A percentile compares a stretch with the other conserved stretches of the same genome.
phyloP scores from a whole-genome alignment of 306 rosid species.

The Lotus japonicus region DNA sequence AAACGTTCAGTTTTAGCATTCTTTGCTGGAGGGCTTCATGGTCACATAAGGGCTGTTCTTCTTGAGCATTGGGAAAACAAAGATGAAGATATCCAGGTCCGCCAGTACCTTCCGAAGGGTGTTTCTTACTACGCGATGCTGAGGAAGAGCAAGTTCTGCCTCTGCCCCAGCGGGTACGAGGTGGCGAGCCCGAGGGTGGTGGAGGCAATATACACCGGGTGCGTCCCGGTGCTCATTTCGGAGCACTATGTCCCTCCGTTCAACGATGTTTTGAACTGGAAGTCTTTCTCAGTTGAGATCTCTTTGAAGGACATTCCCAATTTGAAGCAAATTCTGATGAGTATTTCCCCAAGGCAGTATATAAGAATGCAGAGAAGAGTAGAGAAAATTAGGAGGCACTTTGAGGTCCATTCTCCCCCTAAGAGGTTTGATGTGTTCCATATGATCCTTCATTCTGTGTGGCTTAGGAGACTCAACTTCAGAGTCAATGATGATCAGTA shows the following conservation, averaged over 20 bases:
- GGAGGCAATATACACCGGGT: conserved; percentile 89
- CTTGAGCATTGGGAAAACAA: conserved; percentile 81
- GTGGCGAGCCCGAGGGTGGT: conserved; percentile 87
- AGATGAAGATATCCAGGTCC: conserved; percentile 55
- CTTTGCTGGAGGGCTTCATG: conserved; percentile 90
- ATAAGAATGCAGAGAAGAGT: conserved; percentile 76
- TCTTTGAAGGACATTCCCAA: conserved; percentile 56
- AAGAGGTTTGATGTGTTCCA: conserved; percentile 76
- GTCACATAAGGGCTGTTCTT: conserved; percentile 56
- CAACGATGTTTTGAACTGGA: conserved; percentile 80
- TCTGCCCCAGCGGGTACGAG: conserved; percentile 91
- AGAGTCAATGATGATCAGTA: conserved; percentile 35
- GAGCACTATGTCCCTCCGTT: conserved; percentile 84
- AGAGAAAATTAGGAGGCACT: conserved; percentile 55
- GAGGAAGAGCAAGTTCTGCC: conserved; percentile 68
- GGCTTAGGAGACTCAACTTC: conserved; percentile 81
- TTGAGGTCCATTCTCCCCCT: conserved; percentile 68
- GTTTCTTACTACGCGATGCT: conserved; percentile 64
- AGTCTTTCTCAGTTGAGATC: conserved; percentile 61
- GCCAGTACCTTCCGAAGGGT: conserved; percentile 66
- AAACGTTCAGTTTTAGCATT: conserved; percentile 53
- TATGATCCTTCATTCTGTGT: conserved; percentile 88
- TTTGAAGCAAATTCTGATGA: conserved; percentile 54
- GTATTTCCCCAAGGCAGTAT: conserved; percentile 48
- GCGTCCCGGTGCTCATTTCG: conserved; percentile 78